phyloP scores from a whole-genome alignment of 2,329 filamentous ascomycete genomes.

The Pyrenochaeta sp. region DNA sequence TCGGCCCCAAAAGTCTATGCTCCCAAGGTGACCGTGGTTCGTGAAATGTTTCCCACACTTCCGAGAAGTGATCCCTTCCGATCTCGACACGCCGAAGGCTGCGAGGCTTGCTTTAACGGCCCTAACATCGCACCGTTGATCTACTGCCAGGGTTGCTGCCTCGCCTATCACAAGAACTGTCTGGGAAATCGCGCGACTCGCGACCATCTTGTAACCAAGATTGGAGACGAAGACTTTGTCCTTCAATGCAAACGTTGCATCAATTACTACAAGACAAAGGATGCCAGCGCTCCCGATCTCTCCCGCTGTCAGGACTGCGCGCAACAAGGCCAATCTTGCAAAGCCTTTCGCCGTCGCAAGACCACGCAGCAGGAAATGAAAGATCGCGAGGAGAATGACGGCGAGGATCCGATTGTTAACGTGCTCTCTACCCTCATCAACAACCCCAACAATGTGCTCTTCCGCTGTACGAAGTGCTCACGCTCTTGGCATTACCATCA shows the following conservation, averaged over 20 bases:
- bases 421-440: conserved; percentile 73
- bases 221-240: conserved; percentile 78
- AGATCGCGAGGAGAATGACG: conserved; percentile 77
- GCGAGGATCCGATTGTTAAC: conserved; percentile 75
- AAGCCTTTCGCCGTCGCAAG: conserved; percentile 74
- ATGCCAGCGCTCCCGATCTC: conserved; percentile 72
- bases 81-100: conserved; percentile 71
- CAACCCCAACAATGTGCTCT: conserved; percentile 77
- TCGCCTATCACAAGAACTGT: conserved; percentile 83
- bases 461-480: conserved; percentile 80
- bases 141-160: conserved; percentile 89
- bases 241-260: conserved; percentile 91
- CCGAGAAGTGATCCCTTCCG: conserved; percentile 71
- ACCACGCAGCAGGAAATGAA: conserved; percentile 84
- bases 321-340: conserved; percentile 71
- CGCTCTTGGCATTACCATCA: conserved; percentile 86
- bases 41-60: conserved; percentile 76
- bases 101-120: conserved; percentile 73
- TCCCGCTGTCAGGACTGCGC: conserved; percentile 76
- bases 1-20: conserved; percentile 48
- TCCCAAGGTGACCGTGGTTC: conserved; percentile 57
- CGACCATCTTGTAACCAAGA: conserved; percentile 90
- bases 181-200: conserved; percentile 75
- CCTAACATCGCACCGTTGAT: conserved; percentile 73
- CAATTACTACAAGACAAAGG: conserved; percentile 71